phyloP scores from a whole-genome alignment of 2,329 filamentous ascomycete species.

The Penicillium psychrosexuale region DNA sequence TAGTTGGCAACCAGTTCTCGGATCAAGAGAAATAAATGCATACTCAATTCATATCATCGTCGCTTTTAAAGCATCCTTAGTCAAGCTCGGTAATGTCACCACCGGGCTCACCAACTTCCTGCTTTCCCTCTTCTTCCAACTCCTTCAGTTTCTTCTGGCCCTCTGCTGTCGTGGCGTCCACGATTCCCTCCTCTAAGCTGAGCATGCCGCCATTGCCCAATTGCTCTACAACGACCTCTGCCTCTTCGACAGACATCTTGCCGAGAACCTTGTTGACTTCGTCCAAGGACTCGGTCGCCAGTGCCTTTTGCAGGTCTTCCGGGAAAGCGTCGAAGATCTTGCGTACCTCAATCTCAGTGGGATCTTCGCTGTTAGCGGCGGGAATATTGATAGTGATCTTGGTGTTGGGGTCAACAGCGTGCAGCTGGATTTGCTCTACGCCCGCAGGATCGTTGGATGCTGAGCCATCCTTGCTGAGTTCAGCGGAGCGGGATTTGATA shows the following conservation, averaged over 20 bases:
- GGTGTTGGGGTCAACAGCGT: slow-evolving; percentile 90
- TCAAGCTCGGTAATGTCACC: slow-evolving; percentile 45
- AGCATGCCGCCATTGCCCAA: slow-evolving; percentile 82
- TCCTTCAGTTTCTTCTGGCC: slow-evolving; percentile 74
- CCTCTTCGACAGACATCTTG: slow-evolving; percentile 83
- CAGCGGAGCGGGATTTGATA: slow-evolving; percentile 72
- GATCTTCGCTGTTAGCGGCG: slow-evolving; percentile 63
- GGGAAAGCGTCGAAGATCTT: slow-evolving; percentile 80
- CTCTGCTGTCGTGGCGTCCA: slow-evolving; percentile 89
- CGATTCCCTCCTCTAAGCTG: slow-evolving; percentile 86
- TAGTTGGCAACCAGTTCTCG: background rate
- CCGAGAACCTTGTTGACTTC: slow-evolving; percentile 83
- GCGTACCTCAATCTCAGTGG: slow-evolving; percentile 59
- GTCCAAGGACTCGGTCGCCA: slow-evolving; percentile 86
- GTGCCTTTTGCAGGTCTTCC: slow-evolving; percentile 73
- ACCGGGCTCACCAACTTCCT: slow-evolving; percentile 50
- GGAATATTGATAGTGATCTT: slow-evolving; percentile 87
- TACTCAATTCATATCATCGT: slow-evolving; percentile 5
- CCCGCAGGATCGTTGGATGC: slow-evolving; percentile 56
- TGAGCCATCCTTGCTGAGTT: slow-evolving; percentile 63
- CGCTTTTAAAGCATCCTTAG: slow-evolving; percentile 16
- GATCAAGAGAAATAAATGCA: slow-evolving; percentile 2
- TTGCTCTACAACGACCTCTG: slow-evolving; percentile 78
- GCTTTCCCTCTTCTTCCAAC: slow-evolving; percentile 59
- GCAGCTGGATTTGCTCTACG: slow-evolving; percentile 94